phyloP scores from a whole-genome alignment of 2,329 filamentous ascomycete genomes.

The Ilyonectria robusta region DNA sequence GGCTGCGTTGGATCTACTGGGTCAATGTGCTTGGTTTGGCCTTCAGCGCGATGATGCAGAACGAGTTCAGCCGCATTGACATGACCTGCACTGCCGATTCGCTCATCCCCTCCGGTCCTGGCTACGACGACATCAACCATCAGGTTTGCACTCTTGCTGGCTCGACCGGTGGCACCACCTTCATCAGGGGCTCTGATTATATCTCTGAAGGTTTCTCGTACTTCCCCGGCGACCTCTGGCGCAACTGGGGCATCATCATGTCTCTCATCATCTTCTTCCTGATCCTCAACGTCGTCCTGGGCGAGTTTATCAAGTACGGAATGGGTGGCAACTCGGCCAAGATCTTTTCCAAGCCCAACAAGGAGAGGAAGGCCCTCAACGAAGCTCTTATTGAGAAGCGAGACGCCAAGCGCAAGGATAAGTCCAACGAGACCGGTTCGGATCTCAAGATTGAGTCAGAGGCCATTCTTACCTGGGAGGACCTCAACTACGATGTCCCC shows the following conservation, averaged over 20 bases:
- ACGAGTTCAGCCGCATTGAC: slow-evolving; percentile 81
- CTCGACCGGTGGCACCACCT: slow-evolving; percentile 73
- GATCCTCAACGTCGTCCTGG: slow-evolving; percentile 80
- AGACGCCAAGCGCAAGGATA: slow-evolving; percentile 66
- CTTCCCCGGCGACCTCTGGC: slow-evolving; percentile 77
- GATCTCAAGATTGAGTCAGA: slow-evolving; percentile 72
- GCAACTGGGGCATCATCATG: slow-evolving; percentile 86
- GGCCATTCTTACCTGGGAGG: slow-evolving; percentile 87
- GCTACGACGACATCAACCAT: slow-evolving; percentile 78
- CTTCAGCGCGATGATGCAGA: slow-evolving; percentile 86
- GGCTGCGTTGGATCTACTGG: slow-evolving; percentile 86
- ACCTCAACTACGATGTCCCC: slow-evolving; percentile 83
- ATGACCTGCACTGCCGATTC: slow-evolving; percentile 78
- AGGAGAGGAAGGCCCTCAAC: slow-evolving; percentile 77
- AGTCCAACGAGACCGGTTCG: slow-evolving; percentile 59
- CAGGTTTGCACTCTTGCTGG: slow-evolving; percentile 88
- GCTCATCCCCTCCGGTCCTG: slow-evolving; percentile 78
- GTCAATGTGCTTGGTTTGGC: slow-evolving; percentile 81
- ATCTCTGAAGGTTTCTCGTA: slow-evolving; percentile 79
- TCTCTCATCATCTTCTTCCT: slow-evolving; percentile 84
- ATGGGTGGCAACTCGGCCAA: slow-evolving; percentile 86
- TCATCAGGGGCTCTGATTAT: slow-evolving; percentile 78
- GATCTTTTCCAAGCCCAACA: slow-evolving; percentile 80
- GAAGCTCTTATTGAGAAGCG: slow-evolving; percentile 72
- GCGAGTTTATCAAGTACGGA: slow-evolving; percentile 83